These are phyloP conservation scores for Meyerozyma carpophila DNA, from an alignment of 1,139 yeast species.

Conservation along the genomic window DNA sequence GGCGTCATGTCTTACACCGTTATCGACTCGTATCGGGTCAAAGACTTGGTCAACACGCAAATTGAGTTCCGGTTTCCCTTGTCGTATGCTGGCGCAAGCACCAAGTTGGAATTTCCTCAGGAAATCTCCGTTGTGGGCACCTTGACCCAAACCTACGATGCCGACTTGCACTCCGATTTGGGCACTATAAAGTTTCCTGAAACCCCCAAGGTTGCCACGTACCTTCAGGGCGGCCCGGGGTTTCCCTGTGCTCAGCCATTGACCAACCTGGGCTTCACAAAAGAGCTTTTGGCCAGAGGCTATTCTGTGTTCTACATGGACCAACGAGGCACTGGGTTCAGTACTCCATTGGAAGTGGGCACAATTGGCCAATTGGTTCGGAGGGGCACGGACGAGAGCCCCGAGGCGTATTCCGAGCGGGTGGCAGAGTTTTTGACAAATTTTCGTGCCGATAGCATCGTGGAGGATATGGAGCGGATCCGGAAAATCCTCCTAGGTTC, in stretches of 20 bases:
- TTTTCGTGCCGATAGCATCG: conserved; percentile 50
- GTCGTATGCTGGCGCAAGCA: conserved; percentile 11
- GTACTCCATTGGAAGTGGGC: conserved; percentile 37
- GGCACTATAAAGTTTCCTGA: conserved; percentile 17
- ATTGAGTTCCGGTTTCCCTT: conserved; percentile 25
- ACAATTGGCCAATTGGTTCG: conserved; percentile 18
- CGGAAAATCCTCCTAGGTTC: conserved; percentile 29
- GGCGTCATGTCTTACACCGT: conserved; percentile 3
- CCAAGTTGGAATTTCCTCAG: conserved; percentile 4
- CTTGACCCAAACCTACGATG: conserved; percentile 27
- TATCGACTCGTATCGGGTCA: conserved; percentile 24
- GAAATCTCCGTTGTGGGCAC: conserved; percentile 29
- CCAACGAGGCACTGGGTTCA: conserved; percentile 56
- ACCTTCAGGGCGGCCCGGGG: conserved; percentile 60
- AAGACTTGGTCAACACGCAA: conserved; percentile 23
- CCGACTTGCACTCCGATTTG: conserved; percentile 11
- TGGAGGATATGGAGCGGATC: conserved; percentile 44
- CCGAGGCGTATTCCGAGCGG: conserved; percentile 11
- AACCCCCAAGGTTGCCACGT: conserved; percentile 31
- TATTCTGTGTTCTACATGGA: conserved; percentile 47
- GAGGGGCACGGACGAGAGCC: conserved; percentile 11
- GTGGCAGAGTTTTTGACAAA: conserved; percentile 35
- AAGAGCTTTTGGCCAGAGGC: conserved; percentile 35
- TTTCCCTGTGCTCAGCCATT: conserved; percentile 40
- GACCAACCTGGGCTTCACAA: conserved; percentile 27